These are phyloP conservation scores for Rhodosporidiobolus sp. DNA, from an alignment of 768 basidiomycete species.

Conservation along the genomic window DNA sequence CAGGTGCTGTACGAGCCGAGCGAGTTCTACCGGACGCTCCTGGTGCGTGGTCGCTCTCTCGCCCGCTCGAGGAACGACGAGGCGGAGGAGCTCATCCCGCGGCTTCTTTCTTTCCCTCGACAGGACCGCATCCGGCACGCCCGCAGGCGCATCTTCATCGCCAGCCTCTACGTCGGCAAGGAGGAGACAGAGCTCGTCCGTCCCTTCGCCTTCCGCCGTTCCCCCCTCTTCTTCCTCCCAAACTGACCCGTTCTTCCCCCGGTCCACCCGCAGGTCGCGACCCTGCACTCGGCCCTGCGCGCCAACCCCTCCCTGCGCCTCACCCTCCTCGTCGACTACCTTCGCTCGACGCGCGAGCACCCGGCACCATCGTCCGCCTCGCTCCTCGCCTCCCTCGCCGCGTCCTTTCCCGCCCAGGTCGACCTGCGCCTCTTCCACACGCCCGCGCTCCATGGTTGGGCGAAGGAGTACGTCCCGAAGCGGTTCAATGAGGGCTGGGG, in stretches of 20 bases:
- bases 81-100: neutral
- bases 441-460: constrained; percentile 71
- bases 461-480: constrained; percentile 75
- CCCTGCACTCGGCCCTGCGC: constrained; percentile 62
- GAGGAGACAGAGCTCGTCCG: constrained; percentile 74
- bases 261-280: constrained; percentile 60
- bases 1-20: constrained; percentile 59
- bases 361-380: constrained; percentile 52
- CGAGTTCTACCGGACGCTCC: constrained; percentile 59
- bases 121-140: constrained; percentile 78
- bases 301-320: constrained; percentile 63
- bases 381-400: constrained; percentile 64
- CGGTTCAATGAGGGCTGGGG: constrained; percentile 98
- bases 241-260: constrained; percentile 1
- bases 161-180: constrained; percentile 81
- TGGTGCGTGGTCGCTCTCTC: constrained; percentile 51
- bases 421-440: constrained; percentile 80
- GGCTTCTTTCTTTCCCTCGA: no score
- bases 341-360: constrained; percentile 54
- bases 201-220: constrained; percentile 20
- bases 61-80: no score
- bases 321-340: constrained; percentile 70
- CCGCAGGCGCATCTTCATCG: constrained; percentile 75
- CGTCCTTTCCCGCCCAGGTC: constrained; percentile 68
- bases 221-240: neutral